A percentile compares a stretch with the other conserved stretches of the same genome.
phyloP scores from a whole-genome alignment of 345 rosid species.

The Excoecaria agallocha region DNA sequence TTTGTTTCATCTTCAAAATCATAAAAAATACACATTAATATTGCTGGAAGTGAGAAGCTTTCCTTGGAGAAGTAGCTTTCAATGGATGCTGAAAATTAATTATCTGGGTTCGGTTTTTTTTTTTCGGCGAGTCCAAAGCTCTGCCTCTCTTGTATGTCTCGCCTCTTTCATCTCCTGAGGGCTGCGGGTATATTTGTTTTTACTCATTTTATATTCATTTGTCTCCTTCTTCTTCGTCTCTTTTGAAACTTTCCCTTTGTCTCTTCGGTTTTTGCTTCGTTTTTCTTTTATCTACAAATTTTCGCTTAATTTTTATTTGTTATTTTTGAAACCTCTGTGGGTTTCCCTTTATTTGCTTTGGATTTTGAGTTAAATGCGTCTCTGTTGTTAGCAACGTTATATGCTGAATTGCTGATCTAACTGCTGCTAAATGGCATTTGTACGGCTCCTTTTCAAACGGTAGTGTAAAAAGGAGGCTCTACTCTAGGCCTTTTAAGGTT shows the following conservation, averaged over 20 bases:
- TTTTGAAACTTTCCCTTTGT: conserved; percentile 7
- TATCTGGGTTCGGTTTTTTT: background rate
- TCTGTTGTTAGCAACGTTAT: background rate
- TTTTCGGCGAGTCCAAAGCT: conserved; percentile 21
- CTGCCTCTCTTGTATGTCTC: conserved; percentile 13
- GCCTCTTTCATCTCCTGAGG: conserved; percentile 3
- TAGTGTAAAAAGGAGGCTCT: background rate
- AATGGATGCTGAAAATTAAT: background rate
- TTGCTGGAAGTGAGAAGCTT: background rate
- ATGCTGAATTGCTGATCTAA: background rate
- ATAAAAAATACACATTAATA: background rate
- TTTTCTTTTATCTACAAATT: background rate
- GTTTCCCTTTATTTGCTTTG: background rate
- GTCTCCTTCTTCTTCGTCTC: conserved; percentile 14
- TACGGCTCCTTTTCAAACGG: background rate
- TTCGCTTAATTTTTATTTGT: background rate
- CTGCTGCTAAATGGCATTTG: background rate
- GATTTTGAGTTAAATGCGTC: background rate
- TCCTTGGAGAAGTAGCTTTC: conserved; percentile 19
- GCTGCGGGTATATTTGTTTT: background rate
- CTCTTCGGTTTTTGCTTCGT: background rate
- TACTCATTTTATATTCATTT: background rate
- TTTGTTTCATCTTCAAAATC: background rate
- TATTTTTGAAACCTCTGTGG: too few relatives aligned
- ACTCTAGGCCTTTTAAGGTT: background rate